Evolutionary conservation across 768 basidiomycete genomes (phyloP), one percentile per base, ranked within the genome.

Genomic region (Rhodotorula sphaerocarpa): DNA sequence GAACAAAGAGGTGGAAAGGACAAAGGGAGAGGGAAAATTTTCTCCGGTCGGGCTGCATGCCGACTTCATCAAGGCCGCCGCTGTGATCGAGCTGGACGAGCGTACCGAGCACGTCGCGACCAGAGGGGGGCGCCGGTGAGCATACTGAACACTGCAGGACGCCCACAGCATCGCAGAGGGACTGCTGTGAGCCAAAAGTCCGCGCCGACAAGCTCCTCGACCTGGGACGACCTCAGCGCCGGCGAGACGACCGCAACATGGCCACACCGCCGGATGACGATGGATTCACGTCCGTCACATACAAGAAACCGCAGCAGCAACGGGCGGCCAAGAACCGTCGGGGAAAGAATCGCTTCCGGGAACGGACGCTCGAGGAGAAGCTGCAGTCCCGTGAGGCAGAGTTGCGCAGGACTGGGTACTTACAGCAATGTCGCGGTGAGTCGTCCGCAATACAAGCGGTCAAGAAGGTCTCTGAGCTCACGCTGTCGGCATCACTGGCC

Each of bases 341-440:
- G 52, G 56, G 57, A 5, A 55, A 55, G 50, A 39, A 53, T 28
- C 47, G 36, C 5, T 52, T 52, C 5, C n/a, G 50, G 28, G 67
- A 68, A 28, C 50, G 67, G 23, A 55, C 59, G 9, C 42, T 68
- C 12, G 34, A 48, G 1, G 62, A 68, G 47, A 63, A 63, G 45
- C 39, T 68, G 39, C 27, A 16, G 1, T 15, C 55, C 4, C 20
- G 67, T 1, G 43, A 28, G 18, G 41, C 18, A 1, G 47, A 33
- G 10, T 27, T 68, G 25, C 14, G 18, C 7, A 5, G 20, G 20
- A 50, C 28, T 23, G 56, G 53, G 3, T 68, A 64, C 45, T 9
- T 61, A 14, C 14, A 9, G 15, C 3, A 39, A 25, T 68, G 67
- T 27, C 46, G 52, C 34, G 43, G 67, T 68, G 16, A 3, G 31